Evolutionary conservation across 2,329 filamentous ascomycete genomes (phyloP), one percentile per base, ranked within the genome.

Genomic region (Ophiocordyceps camponoti-saundersi): DNA sequence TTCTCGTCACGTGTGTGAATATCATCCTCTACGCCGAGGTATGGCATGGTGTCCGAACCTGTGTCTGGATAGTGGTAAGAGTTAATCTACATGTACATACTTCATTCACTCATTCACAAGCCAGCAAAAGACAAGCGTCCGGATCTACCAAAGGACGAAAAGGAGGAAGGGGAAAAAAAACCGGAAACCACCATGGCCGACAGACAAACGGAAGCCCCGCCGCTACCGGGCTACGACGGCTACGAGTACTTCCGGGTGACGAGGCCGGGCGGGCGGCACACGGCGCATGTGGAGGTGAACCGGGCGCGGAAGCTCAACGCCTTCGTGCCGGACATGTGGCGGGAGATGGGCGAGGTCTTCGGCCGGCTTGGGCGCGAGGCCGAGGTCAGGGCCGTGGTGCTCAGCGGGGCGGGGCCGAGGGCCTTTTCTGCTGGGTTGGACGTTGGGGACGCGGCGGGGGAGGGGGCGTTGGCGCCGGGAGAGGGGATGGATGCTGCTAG

Each of bases 341-440:
- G 81, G 46, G 87, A 94, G 67, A 72, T 95, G 52, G 77, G 79
- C 47, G 58, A 63, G 13, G 71, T 93, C 53, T 92, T 96, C 68
- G 64, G 69, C 48, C 71, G 74, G 50, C 77, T 95, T 50, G 89
- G 85, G 41, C 60, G 66, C 50, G 82, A 89, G 64, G 68, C 82
- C 0, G 71, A 80, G 40, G 75, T 94, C 47, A 84, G 90, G 51
- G 79, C 75, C 51, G 74, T 95, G 48, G 66, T 95, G 51, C 71
- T 95, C 54, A 86, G 83, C 23, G 88, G 85, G 47, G 81, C 83
- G 20, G 90, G 90, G 40, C 79, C 86, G 42, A 77, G 79, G 53
- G 89, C 86, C 29, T 96, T 95, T 67, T 89, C 85, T 2, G 73
- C 85, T 0, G 90, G 90, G 0, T 69, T 96, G 20, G 90, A 96